phyloP scores from a whole-genome alignment of 371 early-diverging fungal genomes.

The Coemansia sp. region DNA sequence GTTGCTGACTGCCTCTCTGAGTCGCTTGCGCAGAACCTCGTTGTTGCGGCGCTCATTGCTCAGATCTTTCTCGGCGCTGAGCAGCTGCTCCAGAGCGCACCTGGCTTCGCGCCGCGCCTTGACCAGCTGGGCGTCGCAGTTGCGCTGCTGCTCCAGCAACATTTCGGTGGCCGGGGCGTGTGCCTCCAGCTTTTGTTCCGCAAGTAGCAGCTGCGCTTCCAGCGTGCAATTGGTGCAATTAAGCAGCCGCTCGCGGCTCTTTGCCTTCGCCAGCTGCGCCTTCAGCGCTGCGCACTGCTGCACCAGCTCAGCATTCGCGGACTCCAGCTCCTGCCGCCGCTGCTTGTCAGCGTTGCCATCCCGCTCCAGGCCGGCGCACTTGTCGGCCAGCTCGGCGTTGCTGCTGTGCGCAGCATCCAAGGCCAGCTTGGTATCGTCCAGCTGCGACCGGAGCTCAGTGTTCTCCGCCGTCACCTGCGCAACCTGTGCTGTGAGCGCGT shows the following conservation, averaged over 20 bases:
- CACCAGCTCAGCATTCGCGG: neutral
- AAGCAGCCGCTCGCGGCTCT: neutral
- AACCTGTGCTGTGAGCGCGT: no score
- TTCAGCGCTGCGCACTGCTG: neutral
- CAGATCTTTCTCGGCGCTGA: neutral
- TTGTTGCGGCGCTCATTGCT: neutral
- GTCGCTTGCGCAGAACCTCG: constrained; percentile 1
- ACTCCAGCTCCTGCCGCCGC: neutral
- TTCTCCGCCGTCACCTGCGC: no score
- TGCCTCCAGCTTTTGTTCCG: neutral
- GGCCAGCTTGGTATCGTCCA: neutral
- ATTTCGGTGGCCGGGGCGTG: neutral
- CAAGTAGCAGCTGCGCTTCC: neutral
- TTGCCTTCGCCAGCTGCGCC: neutral
- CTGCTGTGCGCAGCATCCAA: neutral
- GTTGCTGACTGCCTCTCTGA: neutral
- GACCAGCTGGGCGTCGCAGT: neutral
- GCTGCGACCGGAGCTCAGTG: neutral
- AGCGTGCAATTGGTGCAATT: neutral
- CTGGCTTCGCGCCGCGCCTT: neutral
- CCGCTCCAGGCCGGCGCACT: neutral
- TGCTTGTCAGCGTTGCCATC: neutral
- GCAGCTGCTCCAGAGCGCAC: neutral
- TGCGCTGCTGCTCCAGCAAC: neutral
- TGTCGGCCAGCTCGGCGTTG: neutral